phyloP scores from a whole-genome alignment of 2,329 filamentous ascomycete species.

The Leptoxyphium fumago region DNA sequence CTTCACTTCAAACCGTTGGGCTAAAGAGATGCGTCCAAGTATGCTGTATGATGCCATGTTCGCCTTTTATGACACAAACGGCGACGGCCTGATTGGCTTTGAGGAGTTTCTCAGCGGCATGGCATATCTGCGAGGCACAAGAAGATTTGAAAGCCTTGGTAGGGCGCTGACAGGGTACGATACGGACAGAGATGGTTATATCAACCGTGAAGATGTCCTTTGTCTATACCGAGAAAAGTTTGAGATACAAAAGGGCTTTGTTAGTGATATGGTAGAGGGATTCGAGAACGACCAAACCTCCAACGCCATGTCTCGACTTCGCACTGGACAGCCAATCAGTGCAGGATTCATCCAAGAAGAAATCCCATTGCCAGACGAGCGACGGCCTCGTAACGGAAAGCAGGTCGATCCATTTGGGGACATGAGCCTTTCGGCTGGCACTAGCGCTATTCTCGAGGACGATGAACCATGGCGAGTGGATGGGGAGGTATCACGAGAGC shows the following conservation, averaged over 20 bases:
- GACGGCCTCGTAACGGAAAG: conserved; percentile 18
- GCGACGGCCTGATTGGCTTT: conserved; percentile 80
- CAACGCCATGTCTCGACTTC: conserved; percentile 23
- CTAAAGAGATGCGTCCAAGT: conserved; percentile 70
- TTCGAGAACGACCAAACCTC: conserved; percentile 60
- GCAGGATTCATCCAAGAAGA: conserved; percentile 28
- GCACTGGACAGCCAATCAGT: conserved; percentile 31
- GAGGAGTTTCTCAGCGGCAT: conserved; percentile 79
- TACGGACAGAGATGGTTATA: conserved; percentile 72
- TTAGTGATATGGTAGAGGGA: conserved; percentile 63
- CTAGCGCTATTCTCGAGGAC: conserved; percentile 41
- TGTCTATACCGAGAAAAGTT: conserved; percentile 90
- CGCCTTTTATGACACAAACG: conserved; percentile 85
- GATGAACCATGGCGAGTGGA: conserved; percentile 27
- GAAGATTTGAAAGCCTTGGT: conserved; percentile 49
- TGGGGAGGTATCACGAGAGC: conserved; percentile 5
- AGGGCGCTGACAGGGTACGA: conserved; percentile 84
- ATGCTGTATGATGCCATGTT: conserved; percentile 95
- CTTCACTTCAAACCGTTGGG: conserved; percentile 44
- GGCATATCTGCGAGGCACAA: conserved; percentile 45
- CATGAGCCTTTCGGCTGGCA: conserved; percentile 22
- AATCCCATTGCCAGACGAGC: conserved; percentile 16
- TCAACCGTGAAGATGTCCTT: conserved; percentile 74
- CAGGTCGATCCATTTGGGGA: conserved; percentile 17
- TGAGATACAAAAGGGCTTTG: conserved; percentile 76